Conservation (phyloP, 139 green algal genomes). For the Chlamydomonas urium region DNA sequence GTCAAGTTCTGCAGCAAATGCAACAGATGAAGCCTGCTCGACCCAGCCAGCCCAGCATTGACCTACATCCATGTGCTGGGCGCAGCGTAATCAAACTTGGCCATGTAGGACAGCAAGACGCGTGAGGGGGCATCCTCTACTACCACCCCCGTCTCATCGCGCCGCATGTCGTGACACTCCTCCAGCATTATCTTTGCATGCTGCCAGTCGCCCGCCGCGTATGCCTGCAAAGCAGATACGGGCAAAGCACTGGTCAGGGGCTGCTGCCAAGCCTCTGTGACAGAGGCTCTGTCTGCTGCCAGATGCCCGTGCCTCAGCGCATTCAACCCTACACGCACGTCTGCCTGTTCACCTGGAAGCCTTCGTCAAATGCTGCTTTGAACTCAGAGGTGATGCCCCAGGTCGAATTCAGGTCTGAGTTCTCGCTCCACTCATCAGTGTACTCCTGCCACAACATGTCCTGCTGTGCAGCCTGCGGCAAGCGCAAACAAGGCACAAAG, state of each 20-base stretch:
- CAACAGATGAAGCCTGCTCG: neutral
- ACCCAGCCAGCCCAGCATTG: neutral
- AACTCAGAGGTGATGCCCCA: slow-evolving; percentile 55
- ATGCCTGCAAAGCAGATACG: slow-evolving; percentile 42
- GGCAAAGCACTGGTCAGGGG: too few relatives aligned
- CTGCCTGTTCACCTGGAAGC: slow-evolving; percentile 40
- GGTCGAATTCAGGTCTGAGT: slow-evolving; percentile 67
- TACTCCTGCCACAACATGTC: slow-evolving; percentile 21
- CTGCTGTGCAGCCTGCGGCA: neutral
- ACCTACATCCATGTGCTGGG: slow-evolving; percentile 63
- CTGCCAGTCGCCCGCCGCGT: slow-evolving; percentile 69
- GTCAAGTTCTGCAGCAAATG: neutral
- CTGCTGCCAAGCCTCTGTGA: too few relatives aligned
- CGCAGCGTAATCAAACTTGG: slow-evolving; percentile 40
- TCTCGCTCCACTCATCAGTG: slow-evolving; percentile 68
- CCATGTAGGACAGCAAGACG: slow-evolving; percentile 79
- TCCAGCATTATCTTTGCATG: slow-evolving; percentile 49
- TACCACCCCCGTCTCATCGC: neutral
- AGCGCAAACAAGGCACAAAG: neutral
- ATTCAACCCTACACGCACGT: too few relatives aligned
- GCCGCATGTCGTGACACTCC: slow-evolving; percentile 30
- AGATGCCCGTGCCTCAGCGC: too few relatives aligned
- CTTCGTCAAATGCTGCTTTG: slow-evolving; percentile 54
- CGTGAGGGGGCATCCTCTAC: slow-evolving; percentile 62
- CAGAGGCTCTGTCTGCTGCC: too few relatives aligned